Percentiles rank a stretch among this genome's conserved stretches.
Conservation (phyloP, 2,329 filamentous ascomycete genomes). For the Hymenoscyphus fructigenus region DNA sequence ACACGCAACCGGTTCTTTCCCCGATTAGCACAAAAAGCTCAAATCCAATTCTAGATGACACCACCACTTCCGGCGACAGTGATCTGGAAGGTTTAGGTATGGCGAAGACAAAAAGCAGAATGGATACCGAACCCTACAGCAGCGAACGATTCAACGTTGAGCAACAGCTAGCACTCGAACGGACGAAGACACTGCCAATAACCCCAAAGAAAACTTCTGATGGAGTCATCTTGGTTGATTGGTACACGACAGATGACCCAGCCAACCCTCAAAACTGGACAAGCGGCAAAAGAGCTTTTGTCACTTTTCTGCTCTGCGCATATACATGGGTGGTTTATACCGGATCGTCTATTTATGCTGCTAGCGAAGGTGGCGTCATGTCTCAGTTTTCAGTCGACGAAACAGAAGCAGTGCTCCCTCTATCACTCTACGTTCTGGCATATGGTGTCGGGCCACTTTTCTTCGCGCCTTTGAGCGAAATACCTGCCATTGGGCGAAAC, state of each 20-base stretch:
- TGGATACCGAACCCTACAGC: not conserved
- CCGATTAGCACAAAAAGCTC: not conserved
- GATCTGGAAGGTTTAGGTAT: constrained; percentile 1
- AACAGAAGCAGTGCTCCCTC: constrained; percentile 51
- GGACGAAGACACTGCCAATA: not conserved
- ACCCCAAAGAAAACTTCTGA: constrained; percentile 1
- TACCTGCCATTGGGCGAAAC: constrained; percentile 66
- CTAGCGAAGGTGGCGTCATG: constrained; percentile 42
- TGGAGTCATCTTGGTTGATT: constrained; percentile 47
- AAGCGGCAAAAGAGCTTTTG: constrained; percentile 41
- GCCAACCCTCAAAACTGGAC: constrained; percentile 55
- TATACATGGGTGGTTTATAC: constrained; percentile 59
- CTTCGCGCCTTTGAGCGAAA: constrained; percentile 65
- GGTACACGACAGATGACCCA: constrained; percentile 52
- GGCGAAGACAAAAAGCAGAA: not conserved
- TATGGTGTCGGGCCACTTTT: constrained; percentile 63
- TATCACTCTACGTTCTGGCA: constrained; percentile 61
- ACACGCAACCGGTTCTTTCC: not conserved
- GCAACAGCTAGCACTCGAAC: not conserved
- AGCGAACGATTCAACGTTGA: not conserved
- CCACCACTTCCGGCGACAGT: not conserved
- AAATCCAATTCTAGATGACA: not conserved
- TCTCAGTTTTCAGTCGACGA: constrained; percentile 50
- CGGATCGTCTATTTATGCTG: constrained; percentile 46
- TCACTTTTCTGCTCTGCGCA: constrained; percentile 45